Evolutionary conservation across 1,284 basidiomycete species (phyloP).

Genomic region (Malassezia sympodialis): DNA sequence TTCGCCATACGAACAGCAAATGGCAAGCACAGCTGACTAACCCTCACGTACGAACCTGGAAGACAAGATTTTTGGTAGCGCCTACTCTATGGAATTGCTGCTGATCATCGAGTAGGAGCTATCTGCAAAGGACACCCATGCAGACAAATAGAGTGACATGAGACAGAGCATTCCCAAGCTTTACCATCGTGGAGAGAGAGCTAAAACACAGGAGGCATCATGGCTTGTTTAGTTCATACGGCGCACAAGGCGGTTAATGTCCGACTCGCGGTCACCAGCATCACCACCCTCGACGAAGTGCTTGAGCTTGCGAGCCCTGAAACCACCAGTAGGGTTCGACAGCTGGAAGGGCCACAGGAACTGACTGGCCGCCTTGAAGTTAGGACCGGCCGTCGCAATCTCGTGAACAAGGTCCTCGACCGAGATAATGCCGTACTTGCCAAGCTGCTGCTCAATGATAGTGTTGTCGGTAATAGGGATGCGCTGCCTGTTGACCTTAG

Average conservation of each 20-base stretch:
- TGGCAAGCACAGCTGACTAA: conserved; percentile 8
- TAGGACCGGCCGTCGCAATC: conserved; percentile 86
- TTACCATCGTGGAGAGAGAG: conserved; percentile 3
- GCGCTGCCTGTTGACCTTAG: conserved; percentile 95
- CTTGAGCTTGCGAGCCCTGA: conserved; percentile 93
- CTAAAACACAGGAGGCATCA: conserved; percentile 6
- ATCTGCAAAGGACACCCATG: not conserved
- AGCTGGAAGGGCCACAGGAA: conserved; percentile 99
- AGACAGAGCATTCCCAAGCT: conserved; percentile 2
- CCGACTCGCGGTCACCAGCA: conserved; percentile 77
- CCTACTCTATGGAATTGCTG: conserved; percentile 4
- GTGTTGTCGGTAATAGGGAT: conserved; percentile 89
- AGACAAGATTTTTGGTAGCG: conserved; percentile 6
- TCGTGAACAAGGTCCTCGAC: conserved; percentile 96
- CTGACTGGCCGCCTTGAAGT: conserved; percentile 82
- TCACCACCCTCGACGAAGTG: conserved; percentile 59
- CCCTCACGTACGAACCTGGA: not conserved
- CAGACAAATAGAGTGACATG: conserved; percentile 10
- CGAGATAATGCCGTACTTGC: conserved; percentile 91
- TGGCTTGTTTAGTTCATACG: conserved; percentile 59
- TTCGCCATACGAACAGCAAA: not conserved
- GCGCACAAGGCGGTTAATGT: conserved; percentile 93
- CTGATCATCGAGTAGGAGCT: not conserved
- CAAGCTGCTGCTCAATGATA: conserved; percentile 82
- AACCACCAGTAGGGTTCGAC: conserved; percentile 95